Base-by-base conservation (phyloP, 2,329 filamentous ascomycete genomes). In the Calonectria crousiana region DNA sequence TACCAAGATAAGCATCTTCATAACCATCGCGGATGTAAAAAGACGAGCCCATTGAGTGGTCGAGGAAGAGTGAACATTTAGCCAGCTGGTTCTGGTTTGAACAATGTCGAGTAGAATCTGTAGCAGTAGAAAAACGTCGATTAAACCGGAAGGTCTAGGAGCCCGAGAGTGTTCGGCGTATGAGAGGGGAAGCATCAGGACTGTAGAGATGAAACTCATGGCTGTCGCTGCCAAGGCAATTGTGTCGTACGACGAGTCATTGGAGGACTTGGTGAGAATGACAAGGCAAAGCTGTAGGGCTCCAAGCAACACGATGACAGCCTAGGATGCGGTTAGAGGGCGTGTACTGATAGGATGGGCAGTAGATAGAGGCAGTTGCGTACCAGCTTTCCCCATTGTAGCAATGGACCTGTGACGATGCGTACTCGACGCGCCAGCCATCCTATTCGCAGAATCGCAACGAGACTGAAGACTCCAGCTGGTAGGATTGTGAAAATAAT, bases 401-500 rank as follows among this genome's bases (percentile, higher is more conserved):
- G 53, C 38, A 51, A 9, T 5, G 52, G 18, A 14, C 67, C 53
- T n/a, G 41, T 49, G 28, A 69, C 53, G 26, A 69, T 34, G 4
- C 38, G 38, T 20, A 49, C 53, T 52, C 62, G 20, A 8, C 68
- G 58, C 52, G 56, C 23, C 28, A 74, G 64, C 68, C 53, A 49
- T 9, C 62, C 9, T 6, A 69, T 36, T n/a, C 69, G 74, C 0
- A 60, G 30, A 30, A 71, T 11, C 32, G 70, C 52, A 85, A 86
- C n/a, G 8, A 62, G 34, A 20, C 56, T 30, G 0, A 86, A 69
- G 9, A 82, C 72, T 36, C 32, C 47, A 0, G 84, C 78, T 0
- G 87, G 87, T 1, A 85, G 71, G 14, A 87, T 79, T 4, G 83
- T 82, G 47, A 89, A 84, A 56, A 88, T 82, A 3, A 87, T 77